Base-by-base conservation (phyloP, 106 monocot species). In the Dioscorea alata region DNA sequence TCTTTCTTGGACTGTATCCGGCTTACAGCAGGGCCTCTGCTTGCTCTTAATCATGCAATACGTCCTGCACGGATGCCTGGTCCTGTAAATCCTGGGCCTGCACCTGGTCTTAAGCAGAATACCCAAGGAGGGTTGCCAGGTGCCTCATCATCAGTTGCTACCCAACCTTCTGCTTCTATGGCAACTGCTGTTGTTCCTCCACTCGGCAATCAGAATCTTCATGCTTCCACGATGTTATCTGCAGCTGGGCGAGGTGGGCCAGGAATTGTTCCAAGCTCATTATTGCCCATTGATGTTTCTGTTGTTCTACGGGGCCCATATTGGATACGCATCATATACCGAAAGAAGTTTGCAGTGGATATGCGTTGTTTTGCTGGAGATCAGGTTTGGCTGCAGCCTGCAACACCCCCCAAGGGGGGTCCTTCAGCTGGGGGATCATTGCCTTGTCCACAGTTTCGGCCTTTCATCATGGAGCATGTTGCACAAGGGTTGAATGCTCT, bases 321-420 rank as follows among this genome's bases (percentile, higher is more conserved):
- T 73, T 99, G 92, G 92, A 85, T 99, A 73, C 84, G 99, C 10
- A 99, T 99, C 52, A 93, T 99, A 67, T 99, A 99, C 71, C 90
- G 99, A n/a, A 99, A 99, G 76, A 93, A 90, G 59, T 99, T 99
- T 79, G 78, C 93, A 52, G 88, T 93, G 18, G 99, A 99, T 56
- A 99, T 99, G 99, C 89, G 99, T 17, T 99, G 99, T 54, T 99
- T 87, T 83, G 99, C 93, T 77, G 99, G 99, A 42, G 99, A 99
- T 84, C 99, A 99, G 75, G 99, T 99, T 32, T 99, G 99, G 99
- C 69, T 99, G 21, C 99, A 99, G 65, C 99, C 99, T 57, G 92
- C 99, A 16, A 90, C 99, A 58, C 99, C 99, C 68, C 99, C 99
- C 35, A 99, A 99, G 73, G 90, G 82, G 15, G 99, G 99, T 18